Evolutionary conservation across 2,329 filamentous ascomycete genomes (phyloP), one percentile per base, ranked within the genome.

Genomic region (Epichloe hybrida): DNA sequence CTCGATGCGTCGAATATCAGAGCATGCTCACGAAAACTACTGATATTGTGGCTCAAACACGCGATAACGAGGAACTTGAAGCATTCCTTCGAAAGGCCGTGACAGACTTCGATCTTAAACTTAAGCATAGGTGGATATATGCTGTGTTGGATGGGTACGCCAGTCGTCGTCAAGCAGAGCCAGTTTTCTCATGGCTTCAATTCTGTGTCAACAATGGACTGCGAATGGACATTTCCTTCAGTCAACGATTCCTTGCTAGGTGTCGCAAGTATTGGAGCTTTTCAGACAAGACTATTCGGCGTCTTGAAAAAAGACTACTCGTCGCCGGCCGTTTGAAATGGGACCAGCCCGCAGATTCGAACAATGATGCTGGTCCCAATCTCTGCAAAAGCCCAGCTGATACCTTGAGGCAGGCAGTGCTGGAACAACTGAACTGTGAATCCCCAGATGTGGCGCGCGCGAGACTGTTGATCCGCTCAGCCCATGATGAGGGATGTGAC

Each of bases 391-490:
- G 1, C 4, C 36, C 48, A 2, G 12, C 17, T 4, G 13, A 44
- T 27, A 12, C 70, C 49, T 64, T 79, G 13, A 68, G 70, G n/a
- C 62, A 77, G 5, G 74, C 71, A 8, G 69, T 79, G 8, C 56
- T 68, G 9, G 72, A 73, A 2, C 64, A 67, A 13, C 57, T 77
- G 48, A 61, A 60, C 15, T 44, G 58, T 15, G 59, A 66, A 38
- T 59, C 58, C 3, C 51, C 58, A 3, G 56, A 61, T 42, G 52
- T 65, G 46, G 51, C 57, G 45, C 45, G 57, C 20, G 72, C 74
- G 1, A 60, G 67, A 17, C 55, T 55, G 0, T 60, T 78, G 15
- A 65, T 79, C 5, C 57, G 59, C 5, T 57, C 60, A 34, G 71
- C 72, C 0, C 64, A 71, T 37, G 48, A 54, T 1, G 57, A 64